Evolutionary conservation across 306 rosid species (phyloP).

Genomic region (Prunus persica): DNA sequence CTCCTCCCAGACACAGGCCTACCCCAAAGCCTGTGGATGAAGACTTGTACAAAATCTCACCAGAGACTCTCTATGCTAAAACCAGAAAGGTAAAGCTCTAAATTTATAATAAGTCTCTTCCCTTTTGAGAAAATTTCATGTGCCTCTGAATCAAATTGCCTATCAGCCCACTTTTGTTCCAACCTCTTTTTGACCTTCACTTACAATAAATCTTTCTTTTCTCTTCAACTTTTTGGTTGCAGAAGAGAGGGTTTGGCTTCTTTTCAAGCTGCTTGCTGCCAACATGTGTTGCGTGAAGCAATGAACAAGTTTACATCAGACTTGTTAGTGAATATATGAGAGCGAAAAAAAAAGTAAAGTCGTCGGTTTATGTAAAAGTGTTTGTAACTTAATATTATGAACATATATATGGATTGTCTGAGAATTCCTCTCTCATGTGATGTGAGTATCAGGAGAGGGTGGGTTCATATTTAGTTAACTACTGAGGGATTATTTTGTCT

Average conservation of each 20-base stretch:
- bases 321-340: slow-evolving; percentile 16
- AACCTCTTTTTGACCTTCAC: not conserved
- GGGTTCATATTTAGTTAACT: not conserved
- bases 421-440: not conserved
- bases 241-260: slow-evolving; percentile 79
- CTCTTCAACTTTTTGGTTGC: slow-evolving; percentile 27
- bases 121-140: not conserved
- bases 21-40: slow-evolving; percentile 74
- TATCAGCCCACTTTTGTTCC: not conserved
- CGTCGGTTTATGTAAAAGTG: slow-evolving; percentile 4
- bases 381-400: not conserved
- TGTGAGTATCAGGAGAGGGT: not conserved
- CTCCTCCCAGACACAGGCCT: slow-evolving; percentile 31
- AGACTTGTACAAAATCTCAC: slow-evolving; percentile 80
- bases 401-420: not conserved
- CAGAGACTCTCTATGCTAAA: slow-evolving; percentile 53
- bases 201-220: not conserved
- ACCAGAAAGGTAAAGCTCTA: slow-evolving; percentile 59
- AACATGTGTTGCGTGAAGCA: slow-evolving; percentile 61
- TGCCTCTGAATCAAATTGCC: not conserved
- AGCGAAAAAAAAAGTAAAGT: not conserved
- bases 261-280: slow-evolving; percentile 82
- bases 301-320: not conserved
- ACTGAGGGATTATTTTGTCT: not conserved
- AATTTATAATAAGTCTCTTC: not conserved